phyloP scores from a whole-genome alignment of 441 rosid genomes.

The Mallotus repandus region DNA sequence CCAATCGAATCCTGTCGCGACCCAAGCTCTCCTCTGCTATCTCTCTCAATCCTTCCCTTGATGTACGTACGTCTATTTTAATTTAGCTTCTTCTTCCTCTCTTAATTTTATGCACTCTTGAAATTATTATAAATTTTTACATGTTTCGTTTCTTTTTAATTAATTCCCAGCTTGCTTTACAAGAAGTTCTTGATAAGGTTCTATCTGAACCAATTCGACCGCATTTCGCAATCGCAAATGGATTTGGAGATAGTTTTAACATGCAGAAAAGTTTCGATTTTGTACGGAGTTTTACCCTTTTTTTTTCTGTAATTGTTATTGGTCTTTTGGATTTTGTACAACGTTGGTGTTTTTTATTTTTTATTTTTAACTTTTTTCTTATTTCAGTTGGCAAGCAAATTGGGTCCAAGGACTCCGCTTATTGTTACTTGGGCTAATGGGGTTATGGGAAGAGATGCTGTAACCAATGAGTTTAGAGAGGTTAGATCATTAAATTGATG shows the following conservation, averaged over 20 bases:
- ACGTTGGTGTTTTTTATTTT: too few relatives aligned
- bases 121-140: background rate
- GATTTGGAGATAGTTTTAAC: constrained; percentile 29
- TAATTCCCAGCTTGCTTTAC: constrained; percentile 41
- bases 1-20: constrained; percentile 43
- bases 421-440: constrained; percentile 51
- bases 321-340: too few relatives aligned
- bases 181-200: constrained; percentile 65
- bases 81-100: background rate
- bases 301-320: too few relatives aligned
- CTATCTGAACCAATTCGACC: constrained; percentile 76
- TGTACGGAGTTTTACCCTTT: constrained; percentile 29
- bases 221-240: constrained; percentile 65
- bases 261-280: constrained; percentile 29
- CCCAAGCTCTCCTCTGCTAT: constrained; percentile 69
- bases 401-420: constrained; percentile 62
- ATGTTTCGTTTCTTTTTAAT: background rate
- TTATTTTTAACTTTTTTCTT: too few relatives aligned
- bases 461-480: constrained; percentile 55
- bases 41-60: constrained; percentile 30
- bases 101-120: background rate
- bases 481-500: constrained; percentile 30
- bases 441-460: constrained; percentile 62
- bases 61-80: constrained; percentile 12
- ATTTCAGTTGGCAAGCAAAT: constrained; percentile 44